Conservation (phyloP, 75 land plant species). For the Larix kaempferi region DNA sequence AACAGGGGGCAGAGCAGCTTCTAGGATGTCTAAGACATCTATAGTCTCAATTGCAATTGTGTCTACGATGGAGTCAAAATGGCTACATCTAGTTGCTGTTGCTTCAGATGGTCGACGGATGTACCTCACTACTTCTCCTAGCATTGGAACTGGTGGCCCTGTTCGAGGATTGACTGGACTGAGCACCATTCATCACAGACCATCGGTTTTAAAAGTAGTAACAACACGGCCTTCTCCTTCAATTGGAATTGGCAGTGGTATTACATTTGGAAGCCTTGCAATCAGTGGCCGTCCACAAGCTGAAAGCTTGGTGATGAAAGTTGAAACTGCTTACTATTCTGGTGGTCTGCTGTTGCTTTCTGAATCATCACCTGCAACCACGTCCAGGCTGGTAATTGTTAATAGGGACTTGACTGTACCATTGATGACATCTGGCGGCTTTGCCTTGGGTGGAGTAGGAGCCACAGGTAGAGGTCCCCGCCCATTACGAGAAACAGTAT, state of each 20-base stretch:
- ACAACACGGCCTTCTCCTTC: conserved; percentile 94
- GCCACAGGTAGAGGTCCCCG: conserved; percentile 48
- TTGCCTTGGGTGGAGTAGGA: conserved; percentile 27
- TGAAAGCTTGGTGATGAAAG: conserved; percentile 80
- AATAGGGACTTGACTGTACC: conserved; percentile 63
- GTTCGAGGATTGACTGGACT: conserved; percentile 47
- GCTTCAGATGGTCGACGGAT: conserved; percentile 97
- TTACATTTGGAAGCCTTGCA: conserved; percentile 65
- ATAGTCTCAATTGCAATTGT: conserved; percentile 77
- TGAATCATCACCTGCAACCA: conserved; percentile 77
- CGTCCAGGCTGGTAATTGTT: conserved; percentile 69
- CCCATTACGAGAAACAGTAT: conserved; percentile 77
- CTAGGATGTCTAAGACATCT: conserved; percentile 63
- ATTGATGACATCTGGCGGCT: conserved; percentile 34
- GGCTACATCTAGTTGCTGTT: conserved; percentile 89
- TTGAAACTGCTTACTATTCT: conserved; percentile 83
- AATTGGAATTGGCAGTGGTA: conserved; percentile 59
- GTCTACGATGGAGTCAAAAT: conserved; percentile 84
- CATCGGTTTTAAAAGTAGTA: conserved; percentile 77
- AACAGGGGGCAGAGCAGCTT: conserved; percentile 36
- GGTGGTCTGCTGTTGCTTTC: conserved; percentile 81
- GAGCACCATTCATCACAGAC: conserved; percentile 36
- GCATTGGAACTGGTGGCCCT: conserved; percentile 50
- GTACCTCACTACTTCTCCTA: conserved; percentile 77
- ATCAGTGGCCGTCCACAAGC: conserved; percentile 51